phyloP scores from a whole-genome alignment of 352 stramenopile genomes.

The Aphanomyces invadans region DNA sequence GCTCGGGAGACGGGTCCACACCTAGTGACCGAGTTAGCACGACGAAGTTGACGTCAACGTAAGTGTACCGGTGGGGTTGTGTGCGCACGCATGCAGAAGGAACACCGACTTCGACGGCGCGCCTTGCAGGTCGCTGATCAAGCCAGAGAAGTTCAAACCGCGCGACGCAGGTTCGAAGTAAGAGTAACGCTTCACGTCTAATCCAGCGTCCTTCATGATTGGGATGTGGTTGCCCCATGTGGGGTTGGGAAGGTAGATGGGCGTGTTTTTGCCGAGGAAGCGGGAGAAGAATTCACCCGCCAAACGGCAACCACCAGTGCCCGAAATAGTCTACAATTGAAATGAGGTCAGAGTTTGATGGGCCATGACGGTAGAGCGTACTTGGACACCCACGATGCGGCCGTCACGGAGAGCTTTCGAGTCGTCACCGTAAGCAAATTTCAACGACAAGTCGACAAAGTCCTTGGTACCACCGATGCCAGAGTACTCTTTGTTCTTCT shows the following conservation, averaged over 20 bases:
- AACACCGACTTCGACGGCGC: constrained; percentile 92
- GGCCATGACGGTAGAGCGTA: constrained; percentile 12
- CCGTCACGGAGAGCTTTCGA: constrained; percentile 83
- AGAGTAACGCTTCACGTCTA: constrained; percentile 73
- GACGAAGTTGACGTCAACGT: constrained; percentile 1
- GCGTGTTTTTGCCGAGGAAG: constrained; percentile 77
- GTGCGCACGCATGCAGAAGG: constrained; percentile 97
- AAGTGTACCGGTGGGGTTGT: constrained; percentile 93
- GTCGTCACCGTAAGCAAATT: constrained; percentile 97
- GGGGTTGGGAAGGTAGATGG: constrained; percentile 98
- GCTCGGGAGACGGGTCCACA: constrained; percentile 95
- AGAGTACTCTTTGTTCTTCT: constrained; percentile 97
- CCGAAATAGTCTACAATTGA: constrained; percentile 90
- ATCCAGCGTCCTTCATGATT: constrained; percentile 86
- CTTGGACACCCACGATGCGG: constrained; percentile 91
- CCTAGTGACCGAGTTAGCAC: constrained; percentile 24
- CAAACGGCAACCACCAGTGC: constrained; percentile 96
- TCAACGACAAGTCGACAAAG: constrained; percentile 93
- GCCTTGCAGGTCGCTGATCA: constrained; percentile 93
- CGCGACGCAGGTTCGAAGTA: constrained; percentile 82
- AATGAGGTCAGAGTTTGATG: constrained; percentile 10
- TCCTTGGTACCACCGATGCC: constrained; percentile 94
- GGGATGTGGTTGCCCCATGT: constrained; percentile 99
- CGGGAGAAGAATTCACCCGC: constrained; percentile 92
- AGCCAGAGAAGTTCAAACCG: constrained; percentile 88